Percentiles rank a stretch among this genome's conserved stretches.
Evolutionary conservation across 352 stramenopile species (phyloP).

Genomic region (Globisporangium echinulatum): DNA sequence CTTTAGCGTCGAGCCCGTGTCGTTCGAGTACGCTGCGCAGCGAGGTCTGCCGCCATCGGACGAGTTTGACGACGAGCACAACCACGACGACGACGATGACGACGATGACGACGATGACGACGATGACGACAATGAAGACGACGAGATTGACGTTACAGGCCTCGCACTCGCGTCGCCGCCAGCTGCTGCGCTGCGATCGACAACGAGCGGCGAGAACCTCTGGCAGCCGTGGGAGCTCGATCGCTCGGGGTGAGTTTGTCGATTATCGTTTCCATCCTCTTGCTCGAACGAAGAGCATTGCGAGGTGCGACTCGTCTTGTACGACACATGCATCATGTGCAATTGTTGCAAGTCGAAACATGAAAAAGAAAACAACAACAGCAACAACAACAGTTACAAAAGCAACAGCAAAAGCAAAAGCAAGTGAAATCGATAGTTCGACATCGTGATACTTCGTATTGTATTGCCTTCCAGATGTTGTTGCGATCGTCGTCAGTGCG

Average conservation of each 20-base stretch:
- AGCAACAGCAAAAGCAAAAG: neutral
- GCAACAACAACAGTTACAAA: neutral
- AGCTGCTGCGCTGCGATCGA: constrained; percentile 18
- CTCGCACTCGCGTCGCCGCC: constrained; percentile 36
- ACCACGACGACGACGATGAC: constrained; percentile 20
- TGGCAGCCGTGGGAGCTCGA: constrained; percentile 79
- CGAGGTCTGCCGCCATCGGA: neutral
- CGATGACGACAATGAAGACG: constrained; percentile 33
- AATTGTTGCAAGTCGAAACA: neutral
- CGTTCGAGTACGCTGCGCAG: constrained; percentile 18
- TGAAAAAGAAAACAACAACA: neutral
- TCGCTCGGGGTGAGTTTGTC: constrained; percentile 23
- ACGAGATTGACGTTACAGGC: constrained; percentile 69
- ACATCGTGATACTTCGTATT: no score
- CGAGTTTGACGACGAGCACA: neutral
- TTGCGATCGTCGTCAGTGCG: no score
- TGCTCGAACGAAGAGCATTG: constrained; percentile 1
- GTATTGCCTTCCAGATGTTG: no score
- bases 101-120: constrained; percentile 25
- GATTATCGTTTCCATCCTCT: neutral
- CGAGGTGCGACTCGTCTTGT: no score
- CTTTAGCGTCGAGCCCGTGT: constrained; percentile 25
- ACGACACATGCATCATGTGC: no score
- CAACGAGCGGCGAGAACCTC: constrained; percentile 36
- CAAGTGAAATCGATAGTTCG: no score